Evolutionary conservation across 192 early-diverging fungal genomes (phyloP).

Genomic region (Linderina pennispora): DNA sequence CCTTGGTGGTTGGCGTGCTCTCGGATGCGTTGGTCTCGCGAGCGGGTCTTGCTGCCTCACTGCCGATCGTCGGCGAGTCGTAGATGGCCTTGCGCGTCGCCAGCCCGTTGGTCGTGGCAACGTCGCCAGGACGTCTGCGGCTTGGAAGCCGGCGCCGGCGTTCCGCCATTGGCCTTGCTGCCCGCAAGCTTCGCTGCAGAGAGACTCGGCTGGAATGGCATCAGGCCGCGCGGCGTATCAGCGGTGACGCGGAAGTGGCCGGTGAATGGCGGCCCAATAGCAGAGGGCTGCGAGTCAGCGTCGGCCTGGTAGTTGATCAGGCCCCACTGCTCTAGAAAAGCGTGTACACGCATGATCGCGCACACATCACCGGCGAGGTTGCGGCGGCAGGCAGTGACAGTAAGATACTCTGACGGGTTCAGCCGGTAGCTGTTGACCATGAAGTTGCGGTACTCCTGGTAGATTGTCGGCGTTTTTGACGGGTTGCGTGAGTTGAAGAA

Average conservation of each 20-base stretch:
- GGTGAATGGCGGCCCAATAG: slow-evolving; percentile 89
- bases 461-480: slow-evolving; percentile 87
- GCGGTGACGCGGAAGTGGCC: slow-evolving; percentile 97
- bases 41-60: slow-evolving; percentile 43
- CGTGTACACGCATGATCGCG: slow-evolving; percentile 96
- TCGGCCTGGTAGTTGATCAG: slow-evolving; percentile 98
- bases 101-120: slow-evolving; percentile 19
- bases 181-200: slow-evolving; percentile 19
- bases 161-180: background rate
- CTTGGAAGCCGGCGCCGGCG: no score
- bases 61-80: slow-evolving; percentile 26
- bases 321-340: slow-evolving; percentile 99
- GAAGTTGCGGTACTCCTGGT: slow-evolving; percentile 95
- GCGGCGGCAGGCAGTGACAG: slow-evolving; percentile 93
- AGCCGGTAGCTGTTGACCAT: slow-evolving; percentile 98
- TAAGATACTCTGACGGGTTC: slow-evolving; percentile 93
- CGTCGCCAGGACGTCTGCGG: slow-evolving; percentile 3
- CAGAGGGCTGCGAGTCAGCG: slow-evolving; percentile 85
- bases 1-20: slow-evolving; percentile 17
- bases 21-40: slow-evolving; percentile 23
- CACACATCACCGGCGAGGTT: slow-evolving; percentile 99
- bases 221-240: slow-evolving; percentile 87
- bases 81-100: slow-evolving; percentile 58
- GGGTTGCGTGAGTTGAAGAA: slow-evolving; percentile 93
- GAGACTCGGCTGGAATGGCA: slow-evolving; percentile 72